Conservation (phyloP, 2,329 filamentous ascomycete species). For the Nannizzia gypsea region DNA sequence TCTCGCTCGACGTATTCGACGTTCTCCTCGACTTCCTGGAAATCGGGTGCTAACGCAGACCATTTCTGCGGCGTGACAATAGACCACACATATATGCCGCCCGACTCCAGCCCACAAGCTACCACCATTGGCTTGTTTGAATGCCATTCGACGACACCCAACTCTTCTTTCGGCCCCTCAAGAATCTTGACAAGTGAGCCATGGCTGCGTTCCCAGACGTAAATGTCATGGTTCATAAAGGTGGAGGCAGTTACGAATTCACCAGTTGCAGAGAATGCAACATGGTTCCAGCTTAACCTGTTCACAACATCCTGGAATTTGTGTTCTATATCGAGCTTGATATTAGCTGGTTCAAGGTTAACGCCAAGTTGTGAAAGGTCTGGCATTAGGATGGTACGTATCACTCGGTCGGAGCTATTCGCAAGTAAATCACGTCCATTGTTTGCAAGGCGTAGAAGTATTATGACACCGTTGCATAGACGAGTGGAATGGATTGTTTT, state of each 20-base stretch:
- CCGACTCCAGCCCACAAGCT: conserved; percentile 84
- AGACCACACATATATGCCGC: conserved; percentile 90
- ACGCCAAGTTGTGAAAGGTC: conserved; percentile 47
- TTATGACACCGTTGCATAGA: conserved; percentile 75
- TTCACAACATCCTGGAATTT: conserved; percentile 99
- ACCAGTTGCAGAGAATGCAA: conserved; percentile 83
- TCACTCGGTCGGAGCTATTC: conserved; percentile 89
- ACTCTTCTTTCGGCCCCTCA: conserved; percentile 90
- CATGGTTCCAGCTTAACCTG: conserved; percentile 88
- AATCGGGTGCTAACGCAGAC: conserved; percentile 93
- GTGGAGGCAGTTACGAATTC: conserved; percentile 96
- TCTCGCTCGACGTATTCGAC: conserved; percentile 91
- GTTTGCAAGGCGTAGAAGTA: conserved; percentile 69
- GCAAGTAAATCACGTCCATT: conserved; percentile 81
- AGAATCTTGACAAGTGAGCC: conserved; percentile 93
- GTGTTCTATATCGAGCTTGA: conserved; percentile 85
- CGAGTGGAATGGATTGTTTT: conserved; percentile 83
- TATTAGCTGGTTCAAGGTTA: conserved; percentile 66
- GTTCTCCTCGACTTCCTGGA: conserved; percentile 95
- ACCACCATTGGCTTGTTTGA: conserved; percentile 76
- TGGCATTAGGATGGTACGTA: conserved; percentile 81
- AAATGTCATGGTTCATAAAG: conserved; percentile 96
- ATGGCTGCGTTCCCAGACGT: conserved; percentile 91
- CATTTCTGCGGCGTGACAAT: conserved; percentile 91
- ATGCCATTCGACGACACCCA: conserved; percentile 96